These are phyloP conservation scores for Andrographis paniculata DNA, from an alignment of 305 asterid species.

Conservation along the genomic window DNA sequence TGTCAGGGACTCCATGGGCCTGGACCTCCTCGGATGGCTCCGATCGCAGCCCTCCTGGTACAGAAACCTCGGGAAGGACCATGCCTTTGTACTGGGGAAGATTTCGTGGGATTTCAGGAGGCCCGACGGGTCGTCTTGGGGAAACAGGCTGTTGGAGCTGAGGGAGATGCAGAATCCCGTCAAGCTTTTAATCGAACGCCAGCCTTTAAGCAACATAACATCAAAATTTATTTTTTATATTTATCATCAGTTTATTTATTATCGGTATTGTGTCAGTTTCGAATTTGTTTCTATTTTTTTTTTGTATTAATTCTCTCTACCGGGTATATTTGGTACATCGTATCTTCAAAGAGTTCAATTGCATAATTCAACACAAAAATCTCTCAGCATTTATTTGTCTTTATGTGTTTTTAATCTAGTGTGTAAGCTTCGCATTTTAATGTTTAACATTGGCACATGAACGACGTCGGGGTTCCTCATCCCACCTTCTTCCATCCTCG, in stretches of 20 bases:
- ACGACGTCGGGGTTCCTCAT: conserved; percentile 65
- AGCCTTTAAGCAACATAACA: too few species aligned
- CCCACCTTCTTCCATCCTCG: conserved; percentile 70
- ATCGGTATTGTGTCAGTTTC: too few species aligned
- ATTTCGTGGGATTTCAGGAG: conserved; percentile 68
- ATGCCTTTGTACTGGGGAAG: conserved; percentile 59
- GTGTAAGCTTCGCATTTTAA: too few species aligned
- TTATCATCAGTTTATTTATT: too few species aligned
- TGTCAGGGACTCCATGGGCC: conserved; percentile 39
- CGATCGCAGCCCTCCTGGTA: conserved; percentile 44
- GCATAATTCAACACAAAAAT: too few species aligned
- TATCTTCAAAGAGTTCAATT: too few species aligned
- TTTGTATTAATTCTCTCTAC: too few species aligned
- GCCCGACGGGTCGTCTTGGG: conserved; percentile 35
- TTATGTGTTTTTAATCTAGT: too few species aligned
- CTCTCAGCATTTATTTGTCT: too few species aligned
- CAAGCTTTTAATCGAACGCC: conserved; percentile 55
- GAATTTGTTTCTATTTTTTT: too few species aligned
- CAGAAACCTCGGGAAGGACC: conserved; percentile 51
- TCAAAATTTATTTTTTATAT: too few species aligned
- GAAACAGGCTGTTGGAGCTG: conserved; percentile 47
- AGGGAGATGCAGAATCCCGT: conserved; percentile 65
- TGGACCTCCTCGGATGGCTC: conserved; percentile 50
- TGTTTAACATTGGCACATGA: conserved; percentile 51
- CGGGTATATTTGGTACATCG: too few species aligned